phyloP scores from a whole-genome alignment of 2,329 filamentous ascomycete genomes.

The Emergomyces orientalis region DNA sequence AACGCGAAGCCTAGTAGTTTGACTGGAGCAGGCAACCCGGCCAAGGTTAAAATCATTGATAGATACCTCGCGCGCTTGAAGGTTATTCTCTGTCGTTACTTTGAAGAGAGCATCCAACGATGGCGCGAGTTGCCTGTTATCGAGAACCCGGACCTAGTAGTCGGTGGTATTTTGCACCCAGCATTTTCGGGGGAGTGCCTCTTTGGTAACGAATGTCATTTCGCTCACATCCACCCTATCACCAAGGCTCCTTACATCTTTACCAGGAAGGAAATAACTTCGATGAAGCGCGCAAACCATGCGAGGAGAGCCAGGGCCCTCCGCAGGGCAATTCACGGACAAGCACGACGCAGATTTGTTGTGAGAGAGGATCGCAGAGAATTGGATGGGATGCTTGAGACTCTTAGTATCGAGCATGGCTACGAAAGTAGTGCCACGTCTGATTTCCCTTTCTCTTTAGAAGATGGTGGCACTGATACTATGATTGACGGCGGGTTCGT shows the following conservation, averaged over 20 bases:
- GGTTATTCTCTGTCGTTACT: slow-evolving; percentile 21
- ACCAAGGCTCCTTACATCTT: slow-evolving; percentile 16
- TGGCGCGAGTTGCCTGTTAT: slow-evolving; percentile 8
- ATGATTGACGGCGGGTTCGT: not conserved
- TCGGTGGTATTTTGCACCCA: not conserved
- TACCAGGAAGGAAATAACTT: slow-evolving; percentile 9
- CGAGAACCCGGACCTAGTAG: not conserved
- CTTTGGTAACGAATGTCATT: slow-evolving; percentile 25
- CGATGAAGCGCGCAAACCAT: slow-evolving; percentile 11
- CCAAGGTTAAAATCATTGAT: slow-evolving; percentile 20
- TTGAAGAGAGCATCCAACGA: slow-evolving; percentile 14
- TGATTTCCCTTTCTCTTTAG: not conserved
- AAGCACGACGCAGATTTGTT: too few species aligned
- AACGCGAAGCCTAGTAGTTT: not conserved
- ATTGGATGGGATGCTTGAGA: not conserved
- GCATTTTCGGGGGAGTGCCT: slow-evolving; percentile 18
- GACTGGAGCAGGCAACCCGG: slow-evolving; percentile 12
- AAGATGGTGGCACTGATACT: not conserved
- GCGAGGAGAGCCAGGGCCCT: slow-evolving; percentile 2
- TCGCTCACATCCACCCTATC: slow-evolving; percentile 18
- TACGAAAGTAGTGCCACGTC: not conserved
- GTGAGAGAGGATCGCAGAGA: not conserved
- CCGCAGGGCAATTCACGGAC: slow-evolving; percentile 1
- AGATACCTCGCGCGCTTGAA: slow-evolving; percentile 20
- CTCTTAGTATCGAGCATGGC: not conserved